Evolutionary conservation across 345 rosid genomes (phyloP), one percentile per base, ranked within the genome.

Genomic region (Camelina laxa): DNA sequence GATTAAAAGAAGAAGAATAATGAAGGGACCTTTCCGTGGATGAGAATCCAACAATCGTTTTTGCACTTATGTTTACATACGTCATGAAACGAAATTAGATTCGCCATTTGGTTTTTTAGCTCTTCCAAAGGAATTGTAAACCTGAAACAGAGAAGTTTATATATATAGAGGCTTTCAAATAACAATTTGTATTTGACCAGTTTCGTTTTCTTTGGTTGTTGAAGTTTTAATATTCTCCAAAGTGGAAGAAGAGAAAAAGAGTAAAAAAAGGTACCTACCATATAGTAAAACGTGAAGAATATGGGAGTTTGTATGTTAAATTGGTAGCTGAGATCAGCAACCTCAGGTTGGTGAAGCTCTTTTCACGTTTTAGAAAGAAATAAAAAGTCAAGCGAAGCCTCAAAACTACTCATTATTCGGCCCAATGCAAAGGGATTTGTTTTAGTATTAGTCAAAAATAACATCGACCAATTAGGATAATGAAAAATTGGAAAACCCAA

Each of bases 41-140:
- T 89, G 58, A 87, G 71, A 66, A 91, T 83, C 92, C 97, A 87
- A 80, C 89, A 86, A 81, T 82, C 80, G 12, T 75, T 59, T 75
- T 81, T 85, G 38, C 80, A 79, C 41, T 83, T 88, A 85, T 85
- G 89, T 72, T 86, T 85, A 20, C 67, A 73, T 3, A 87, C 67
- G 17, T 91, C 91, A 22, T 82, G 85, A 60, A 86, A 85, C 33
- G 75, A 66, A 49, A 76, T 67, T 17, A 82, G 74, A 61, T 79
- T 79, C 24, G 72, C 84, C 86, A 83, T 83, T 9, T 41, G 36
- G 17, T 66, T 6, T 6, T 30, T 27, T 27, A 4, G 44, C 42
- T 49, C 67, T 66, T 24, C 22, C 16, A 6, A 24, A 27, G 0
- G 16, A n/a, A 17, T 67, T 27, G 5, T 27, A 10, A 30, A 50